Evolutionary conservation across 768 basidiomycete genomes (phyloP), one percentile per base, ranked within the genome.

Genomic region (Sarcodon aspratus): DNA sequence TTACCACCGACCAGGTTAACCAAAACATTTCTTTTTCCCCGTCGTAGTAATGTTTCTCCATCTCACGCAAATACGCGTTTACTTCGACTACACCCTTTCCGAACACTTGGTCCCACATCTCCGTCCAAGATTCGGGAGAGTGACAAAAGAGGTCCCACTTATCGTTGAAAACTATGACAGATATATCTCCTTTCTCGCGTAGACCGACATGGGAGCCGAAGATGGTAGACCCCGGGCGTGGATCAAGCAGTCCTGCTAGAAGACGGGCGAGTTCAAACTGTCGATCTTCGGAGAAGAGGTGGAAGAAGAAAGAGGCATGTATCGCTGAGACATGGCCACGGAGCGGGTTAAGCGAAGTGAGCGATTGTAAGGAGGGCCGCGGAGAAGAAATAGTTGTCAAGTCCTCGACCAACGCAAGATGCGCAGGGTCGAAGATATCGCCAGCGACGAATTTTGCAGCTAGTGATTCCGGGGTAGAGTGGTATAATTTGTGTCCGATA

Each of bases 401-500:
- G 2, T 27, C 21, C 21, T 27, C 21, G 5, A 27, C 21, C 12
- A 52, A 50, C 27, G 57, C 55, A 40, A 62, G 58, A 46, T 74
- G 64, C 3, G 53, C 50, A 7, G 70, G 61, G 50, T 80, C 69
- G 44, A 84, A 72, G 0, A 61, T 67, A 50, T 85, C 71, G 1
- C 81, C 82, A 10, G 68, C 61, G 12, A 84, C 47, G 57, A 85
- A 84, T 0, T 65, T 59, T 0, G 69, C 75, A 1, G 78, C 75
- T 60, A 78, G 82, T 0, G 71, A 67, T 36, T 71, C 63, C 0
- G 73, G 70, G 0, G 67, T 76, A 3, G 74, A 69, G 45, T 60
- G 69, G 64, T 81, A 85, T 12, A 85, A 65, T 38, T 74, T 66
- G 52, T 84, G 80, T 1, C 82, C 82, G 4, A 73, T 66, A 5